Percentiles rank a stretch among this genome's conserved stretches.
Evolutionary conservation across 306 rosid species (phyloP).

Genomic region (Macrotyloma uniflorum): DNA sequence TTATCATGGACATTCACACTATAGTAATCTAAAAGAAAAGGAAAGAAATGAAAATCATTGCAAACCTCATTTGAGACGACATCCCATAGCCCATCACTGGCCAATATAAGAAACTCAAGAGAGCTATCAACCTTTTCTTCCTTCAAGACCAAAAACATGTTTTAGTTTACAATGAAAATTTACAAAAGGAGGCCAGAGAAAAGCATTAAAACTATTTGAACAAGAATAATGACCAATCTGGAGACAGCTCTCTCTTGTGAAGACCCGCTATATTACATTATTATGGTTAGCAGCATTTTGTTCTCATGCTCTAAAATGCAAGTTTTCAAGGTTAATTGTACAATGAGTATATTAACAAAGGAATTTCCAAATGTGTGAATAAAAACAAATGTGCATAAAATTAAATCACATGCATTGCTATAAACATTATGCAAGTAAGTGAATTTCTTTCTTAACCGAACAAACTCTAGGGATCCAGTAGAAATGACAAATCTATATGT

Average conservation of each 20-base stretch:
- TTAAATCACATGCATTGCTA: neutral
- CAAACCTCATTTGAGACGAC: constrained; percentile 94
- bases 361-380: neutral
- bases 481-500: neutral
- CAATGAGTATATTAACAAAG: neutral
- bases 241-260: neutral
- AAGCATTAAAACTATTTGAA: neutral
- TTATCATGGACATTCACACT: constrained; percentile 3
- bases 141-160: constrained; percentile 50
- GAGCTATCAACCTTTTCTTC: constrained; percentile 91
- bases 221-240: neutral
- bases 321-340: neutral
- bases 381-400: neutral
- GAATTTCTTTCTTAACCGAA: neutral
- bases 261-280: neutral
- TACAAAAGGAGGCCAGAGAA: neutral
- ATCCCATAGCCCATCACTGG: constrained; percentile 98
- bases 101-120: constrained; percentile 95
- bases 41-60: constrained; percentile 25
- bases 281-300: neutral
- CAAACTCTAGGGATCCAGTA: neutral
- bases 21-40: neutral
- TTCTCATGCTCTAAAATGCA: neutral
- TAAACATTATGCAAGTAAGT: neutral
- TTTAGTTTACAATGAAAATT: neutral